Base-by-base conservation (phyloP, 257 asterid species). In the Capsicum chinense region DNA sequence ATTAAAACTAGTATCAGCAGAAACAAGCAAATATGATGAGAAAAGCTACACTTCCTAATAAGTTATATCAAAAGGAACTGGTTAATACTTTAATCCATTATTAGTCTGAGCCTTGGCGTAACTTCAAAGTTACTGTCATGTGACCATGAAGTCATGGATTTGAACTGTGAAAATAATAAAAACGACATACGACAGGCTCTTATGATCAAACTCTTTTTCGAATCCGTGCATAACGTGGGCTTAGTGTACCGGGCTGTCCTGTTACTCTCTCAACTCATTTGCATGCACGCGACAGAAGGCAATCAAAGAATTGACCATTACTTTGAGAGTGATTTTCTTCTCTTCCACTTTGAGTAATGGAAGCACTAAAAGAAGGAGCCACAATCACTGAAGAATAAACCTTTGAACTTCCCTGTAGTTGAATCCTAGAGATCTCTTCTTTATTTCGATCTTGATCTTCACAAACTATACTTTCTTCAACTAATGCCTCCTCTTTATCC, bases 331-430 rank as follows among this genome's bases (percentile, higher is more conserved):
- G 13, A 80, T 11, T 17, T 15, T 12, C 47, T 64, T 48, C 54
- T 39, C 44, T 39, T 39, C 44, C 44, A 39, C 44, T 39, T 39
- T 39, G 44, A 39, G 44, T 39, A 39, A 39, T 4, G 44, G 44
- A 39, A 39, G 44, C 54, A 48, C 87, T 86, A 58, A 88, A 88
- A 86, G 88, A 88, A 86, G 90, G 88, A 88, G 90, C 90, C 17
- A 88, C 90, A 76, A 88, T 62, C 11, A 88, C 87, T 19, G 90
- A 88, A 54, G 90, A 88, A 58, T 83, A 88, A 67, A 88, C 90
- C 85, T 82, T 88, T 21, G 90, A 70, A 39, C 63, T 33, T 4
- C 88, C 90, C 58, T 67, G 44, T 52, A 74, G 7, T 68, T 83
- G 73, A 14, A 70, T 17, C 85, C 39, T 58, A 56, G 79, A 56